These are phyloP conservation scores for Pinus albicaulis DNA, from an alignment of 75 land plant genomes.

Conservation along the genomic window DNA sequence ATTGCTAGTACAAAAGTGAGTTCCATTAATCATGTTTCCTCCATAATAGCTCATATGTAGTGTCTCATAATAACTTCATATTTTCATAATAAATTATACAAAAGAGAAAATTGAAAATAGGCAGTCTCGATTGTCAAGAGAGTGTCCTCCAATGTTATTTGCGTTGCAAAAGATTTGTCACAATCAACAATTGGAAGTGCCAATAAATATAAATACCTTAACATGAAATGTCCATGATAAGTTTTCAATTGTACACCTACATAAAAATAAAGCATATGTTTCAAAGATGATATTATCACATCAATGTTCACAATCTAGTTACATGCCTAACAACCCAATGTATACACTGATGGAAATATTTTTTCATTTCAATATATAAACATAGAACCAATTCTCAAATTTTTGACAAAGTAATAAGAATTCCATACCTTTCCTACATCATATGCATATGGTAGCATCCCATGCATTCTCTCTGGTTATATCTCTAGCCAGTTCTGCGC, in stretches of 20 bases:
- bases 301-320: not conserved
- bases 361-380: not conserved
- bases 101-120: conserved; percentile 94
- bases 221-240: conserved; percentile 65
- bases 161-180: not conserved
- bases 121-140: conserved; percentile 74
- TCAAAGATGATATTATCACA: not conserved
- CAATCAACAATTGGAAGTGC: conserved; percentile 1
- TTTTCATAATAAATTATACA: conserved; percentile 66
- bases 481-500: conserved; percentile 38
- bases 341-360: not conserved
- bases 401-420: not conserved
- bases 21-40: too few species aligned
- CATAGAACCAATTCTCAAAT: not conserved
- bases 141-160: conserved; percentile 17
- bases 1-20: too few species aligned
- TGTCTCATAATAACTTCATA: too few species aligned
- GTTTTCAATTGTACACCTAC: conserved; percentile 27
- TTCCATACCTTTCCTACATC: conserved; percentile 43
- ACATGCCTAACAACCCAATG: not conserved
- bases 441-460: conserved; percentile 48
- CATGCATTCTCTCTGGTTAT: conserved; percentile 49
- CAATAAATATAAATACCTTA: not conserved
- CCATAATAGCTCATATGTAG: too few species aligned
- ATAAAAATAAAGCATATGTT: not conserved